phyloP scores from a whole-genome alignment of 495 filamentous ascomycete genomes.

The Choiromyces venosus region DNA sequence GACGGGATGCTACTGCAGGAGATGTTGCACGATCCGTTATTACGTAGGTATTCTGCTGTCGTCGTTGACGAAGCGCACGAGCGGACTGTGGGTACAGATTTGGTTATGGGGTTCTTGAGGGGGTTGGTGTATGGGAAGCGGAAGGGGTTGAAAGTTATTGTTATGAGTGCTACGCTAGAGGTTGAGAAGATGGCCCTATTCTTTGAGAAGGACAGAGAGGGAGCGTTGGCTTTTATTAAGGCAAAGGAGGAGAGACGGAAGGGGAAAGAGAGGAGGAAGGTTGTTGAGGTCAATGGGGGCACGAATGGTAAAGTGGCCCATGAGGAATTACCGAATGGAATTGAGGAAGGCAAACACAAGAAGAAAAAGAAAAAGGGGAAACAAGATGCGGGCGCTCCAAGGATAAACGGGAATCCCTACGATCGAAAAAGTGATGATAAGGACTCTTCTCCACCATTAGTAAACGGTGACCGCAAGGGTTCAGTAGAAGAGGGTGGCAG shows the following conservation, averaged over 20 bases:
- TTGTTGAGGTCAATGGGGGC: background rate
- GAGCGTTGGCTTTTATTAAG: background rate
- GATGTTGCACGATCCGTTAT: slow-evolving; percentile 74
- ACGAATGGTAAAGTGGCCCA: background rate
- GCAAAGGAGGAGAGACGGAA: slow-evolving; percentile 7
- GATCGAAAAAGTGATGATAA: slow-evolving; percentile 10
- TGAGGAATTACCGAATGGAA: slow-evolving; percentile 9
- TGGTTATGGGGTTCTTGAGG: slow-evolving; percentile 80
- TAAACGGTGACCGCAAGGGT: background rate
- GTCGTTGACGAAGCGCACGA: slow-evolving; percentile 98
- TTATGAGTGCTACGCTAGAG: slow-evolving; percentile 97
- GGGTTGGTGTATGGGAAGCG: slow-evolving; percentile 39
- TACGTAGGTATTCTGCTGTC: slow-evolving; percentile 79
- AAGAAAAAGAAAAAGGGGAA: background rate
- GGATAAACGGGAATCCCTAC: slow-evolving; percentile 20
- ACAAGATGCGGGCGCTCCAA: slow-evolving; percentile 10
- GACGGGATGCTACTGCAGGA: slow-evolving; percentile 97
- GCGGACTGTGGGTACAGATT: slow-evolving; percentile 90
- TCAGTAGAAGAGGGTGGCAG: background rate
- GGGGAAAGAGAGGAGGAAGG: background rate
- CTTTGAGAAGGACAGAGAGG: slow-evolving; percentile 50
- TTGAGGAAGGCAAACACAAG: background rate
- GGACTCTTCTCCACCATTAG: background rate
- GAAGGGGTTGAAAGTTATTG: slow-evolving; percentile 65
- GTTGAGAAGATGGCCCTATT: slow-evolving; percentile 70